These are phyloP conservation scores for Auriscalpium orientale DNA, from an alignment of 768 basidiomycete species.

Conservation along the genomic window DNA sequence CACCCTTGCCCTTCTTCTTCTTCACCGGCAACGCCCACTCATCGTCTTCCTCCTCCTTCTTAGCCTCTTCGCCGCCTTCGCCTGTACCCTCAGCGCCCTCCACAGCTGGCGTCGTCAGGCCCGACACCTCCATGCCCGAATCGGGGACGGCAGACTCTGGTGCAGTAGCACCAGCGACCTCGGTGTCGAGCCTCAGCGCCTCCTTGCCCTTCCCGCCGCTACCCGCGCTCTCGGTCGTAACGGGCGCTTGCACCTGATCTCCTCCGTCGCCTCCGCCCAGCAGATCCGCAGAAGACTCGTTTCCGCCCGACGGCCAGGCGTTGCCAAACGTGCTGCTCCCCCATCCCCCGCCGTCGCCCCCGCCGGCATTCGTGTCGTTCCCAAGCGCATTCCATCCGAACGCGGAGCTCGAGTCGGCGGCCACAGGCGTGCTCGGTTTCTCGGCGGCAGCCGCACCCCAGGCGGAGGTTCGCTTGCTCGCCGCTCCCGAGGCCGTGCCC, in stretches of 20 bases:
- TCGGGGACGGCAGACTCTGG: background rate
- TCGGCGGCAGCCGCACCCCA: background rate
- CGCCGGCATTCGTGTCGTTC: background rate
- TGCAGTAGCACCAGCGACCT: background rate
- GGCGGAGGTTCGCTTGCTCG: no score
- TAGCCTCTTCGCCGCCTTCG: background rate
- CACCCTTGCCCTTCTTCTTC: slow-evolving; percentile 11
- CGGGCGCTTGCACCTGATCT: background rate
- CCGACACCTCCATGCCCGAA: slow-evolving; percentile 2
- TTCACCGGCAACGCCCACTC: background rate
- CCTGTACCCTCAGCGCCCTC: background rate
- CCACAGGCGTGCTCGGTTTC: background rate
- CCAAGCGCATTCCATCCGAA: background rate
- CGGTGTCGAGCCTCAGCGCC: slow-evolving; percentile 2
- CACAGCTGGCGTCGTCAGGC: background rate
- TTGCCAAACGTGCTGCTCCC: background rate
- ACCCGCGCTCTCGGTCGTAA: no score
- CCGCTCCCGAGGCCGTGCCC: background rate
- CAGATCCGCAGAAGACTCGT: slow-evolving; percentile 4
- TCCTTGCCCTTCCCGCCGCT: background rate
- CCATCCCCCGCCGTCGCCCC: slow-evolving; percentile 8
- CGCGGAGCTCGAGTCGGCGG: background rate
- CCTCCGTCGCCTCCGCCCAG: background rate
- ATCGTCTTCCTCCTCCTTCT: background rate
- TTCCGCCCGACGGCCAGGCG: background rate